Percentiles rank a stretch among this genome's conserved stretches.
Conservation (phyloP, 768 basidiomycete genomes). For the Candolleomyces efflorescens region DNA sequence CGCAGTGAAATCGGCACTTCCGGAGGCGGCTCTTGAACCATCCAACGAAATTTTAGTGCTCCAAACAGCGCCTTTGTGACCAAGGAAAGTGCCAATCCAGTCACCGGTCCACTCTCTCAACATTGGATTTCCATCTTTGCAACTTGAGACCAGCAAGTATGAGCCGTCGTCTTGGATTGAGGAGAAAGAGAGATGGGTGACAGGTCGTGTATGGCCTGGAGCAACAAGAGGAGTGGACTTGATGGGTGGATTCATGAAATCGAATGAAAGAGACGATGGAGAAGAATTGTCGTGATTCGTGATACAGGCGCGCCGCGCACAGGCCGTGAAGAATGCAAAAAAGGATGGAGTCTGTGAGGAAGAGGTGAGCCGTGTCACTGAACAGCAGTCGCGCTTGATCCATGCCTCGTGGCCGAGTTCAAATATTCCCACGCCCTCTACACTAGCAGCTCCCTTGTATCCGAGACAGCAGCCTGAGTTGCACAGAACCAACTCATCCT, state of each 20-base stretch:
- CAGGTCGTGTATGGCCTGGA: conserved; percentile 81
- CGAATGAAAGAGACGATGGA: conserved; percentile 24
- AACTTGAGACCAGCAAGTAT: conserved; percentile 90
- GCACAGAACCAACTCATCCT: no score
- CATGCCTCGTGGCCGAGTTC: conserved; percentile 14
- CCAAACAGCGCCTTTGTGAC: conserved; percentile 97
- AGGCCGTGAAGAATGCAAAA: conserved; percentile 24
- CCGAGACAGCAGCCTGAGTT: no score
- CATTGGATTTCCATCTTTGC: conserved; percentile 99
- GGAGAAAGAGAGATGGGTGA: conserved; percentile 94
- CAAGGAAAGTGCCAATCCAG: conserved; percentile 93
- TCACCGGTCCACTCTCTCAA: conserved; percentile 96
- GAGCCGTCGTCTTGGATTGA: conserved; percentile 77
- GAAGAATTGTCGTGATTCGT: conserved; percentile 36
- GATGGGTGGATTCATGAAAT: conserved; percentile 55
- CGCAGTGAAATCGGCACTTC: conserved; percentile 98
- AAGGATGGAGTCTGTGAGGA: conserved; percentile 12
- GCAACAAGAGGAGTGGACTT: conserved; percentile 80
- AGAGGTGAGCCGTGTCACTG: conserved; percentile 1
- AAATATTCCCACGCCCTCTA: neutral
- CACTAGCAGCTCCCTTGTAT: no score
- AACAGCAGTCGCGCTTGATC: neutral
- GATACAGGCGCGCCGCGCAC: conserved; percentile 53
- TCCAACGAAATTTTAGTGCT: conserved; percentile 88
- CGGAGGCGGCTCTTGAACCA: conserved; percentile 82